These are phyloP conservation scores for Panicum virgatum DNA, from an alignment of 202 grass and related monocot genomes.

Conservation along the genomic window DNA sequence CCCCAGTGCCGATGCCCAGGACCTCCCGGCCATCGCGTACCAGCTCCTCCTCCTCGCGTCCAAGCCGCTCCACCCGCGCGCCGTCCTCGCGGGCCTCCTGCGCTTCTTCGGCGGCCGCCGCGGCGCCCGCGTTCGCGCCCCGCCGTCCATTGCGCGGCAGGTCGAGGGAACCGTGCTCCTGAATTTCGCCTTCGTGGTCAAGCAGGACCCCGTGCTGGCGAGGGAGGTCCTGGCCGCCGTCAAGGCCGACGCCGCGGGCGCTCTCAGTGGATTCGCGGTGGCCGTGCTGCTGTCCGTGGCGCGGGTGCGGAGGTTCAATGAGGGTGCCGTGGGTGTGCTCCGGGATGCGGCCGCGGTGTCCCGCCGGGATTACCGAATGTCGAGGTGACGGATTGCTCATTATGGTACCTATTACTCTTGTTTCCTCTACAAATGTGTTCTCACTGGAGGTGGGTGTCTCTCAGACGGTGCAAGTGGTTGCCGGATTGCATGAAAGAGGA, in stretches of 20 bases:
- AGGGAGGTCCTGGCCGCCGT: constrained; percentile 65
- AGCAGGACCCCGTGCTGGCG: constrained; percentile 79
- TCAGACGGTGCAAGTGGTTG: constrained; percentile 84
- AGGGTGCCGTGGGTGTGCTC: constrained; percentile 59
- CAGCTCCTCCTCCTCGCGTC: constrained; percentile 90
- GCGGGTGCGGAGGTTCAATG: constrained; percentile 67
- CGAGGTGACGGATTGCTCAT: constrained; percentile 48
- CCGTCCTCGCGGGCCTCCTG: constrained; percentile 66
- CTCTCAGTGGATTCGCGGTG: constrained; percentile 69
- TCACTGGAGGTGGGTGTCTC: constrained; percentile 12
- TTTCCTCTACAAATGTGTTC: constrained; percentile 5
- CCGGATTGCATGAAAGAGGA: constrained; percentile 66
- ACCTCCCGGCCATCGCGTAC: constrained; percentile 75
- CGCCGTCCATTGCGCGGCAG: constrained; percentile 66
- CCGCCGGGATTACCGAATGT: constrained; percentile 55
- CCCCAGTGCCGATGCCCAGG: constrained; percentile 63
- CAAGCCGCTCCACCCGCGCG: constrained; percentile 56
- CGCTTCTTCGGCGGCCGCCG: constrained; percentile 60
- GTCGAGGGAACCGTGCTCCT: constrained; percentile 81
- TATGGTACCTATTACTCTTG: not conserved
- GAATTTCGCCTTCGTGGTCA: constrained; percentile 81
- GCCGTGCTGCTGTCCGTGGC: constrained; percentile 77
- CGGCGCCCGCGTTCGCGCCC: constrained; percentile 45
- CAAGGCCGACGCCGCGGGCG: constrained; percentile 52
- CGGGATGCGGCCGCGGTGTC: constrained; percentile 48